Base-by-base conservation (phyloP, 129 eudicot genomes). In the Flaveria brownii region DNA sequence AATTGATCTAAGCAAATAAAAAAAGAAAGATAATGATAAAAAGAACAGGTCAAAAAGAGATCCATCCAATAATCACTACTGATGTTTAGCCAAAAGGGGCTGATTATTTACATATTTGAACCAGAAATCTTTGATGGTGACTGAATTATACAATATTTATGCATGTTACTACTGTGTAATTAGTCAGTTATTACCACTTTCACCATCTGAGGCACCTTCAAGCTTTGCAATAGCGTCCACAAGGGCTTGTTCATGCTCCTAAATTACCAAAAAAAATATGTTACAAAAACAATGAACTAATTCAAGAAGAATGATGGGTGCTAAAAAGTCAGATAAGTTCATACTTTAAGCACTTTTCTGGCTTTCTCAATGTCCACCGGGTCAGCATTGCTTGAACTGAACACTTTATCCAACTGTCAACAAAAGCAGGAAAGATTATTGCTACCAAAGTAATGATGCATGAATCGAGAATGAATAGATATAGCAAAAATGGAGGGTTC, bases 191-290 rank as follows among this genome's bases (percentile, higher is more conserved):
- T 86, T 92, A 90, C 94, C 96, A 74, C 96, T 90, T 82, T 92
- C 98, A 78, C 90, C 98, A 77, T 88, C 96, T 45, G 95, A 92
- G 30, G 87, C 85, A 28, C 86, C 92, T 70, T 80, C 88, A 73
- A 92, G 88, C 83, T 86, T 92, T n/a, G 94, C 91, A 78, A 92
- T 90, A 6, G 98, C 96, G 33, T 86, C 89, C 41, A 83, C 51
- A 23, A 92, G 88, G 26, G 92, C 89, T 83, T 88, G 88, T 74
- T 92, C 98, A 80, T 92, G 98, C 49, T 92, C 96, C 98, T 93
- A 85, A 72, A 80, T 60, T 42, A 64, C 45, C 39, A 68, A 50
- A 77, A 25, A 61, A 47, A 25, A 9, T 51, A 33, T 49, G 16
- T 61, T 11, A 61, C 9, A 9, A 62, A 13, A 62, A 30, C 3